Base-by-base conservation (phyloP, 2,329 filamentous ascomycete genomes). In the Botryosphaeria agaves region DNA sequence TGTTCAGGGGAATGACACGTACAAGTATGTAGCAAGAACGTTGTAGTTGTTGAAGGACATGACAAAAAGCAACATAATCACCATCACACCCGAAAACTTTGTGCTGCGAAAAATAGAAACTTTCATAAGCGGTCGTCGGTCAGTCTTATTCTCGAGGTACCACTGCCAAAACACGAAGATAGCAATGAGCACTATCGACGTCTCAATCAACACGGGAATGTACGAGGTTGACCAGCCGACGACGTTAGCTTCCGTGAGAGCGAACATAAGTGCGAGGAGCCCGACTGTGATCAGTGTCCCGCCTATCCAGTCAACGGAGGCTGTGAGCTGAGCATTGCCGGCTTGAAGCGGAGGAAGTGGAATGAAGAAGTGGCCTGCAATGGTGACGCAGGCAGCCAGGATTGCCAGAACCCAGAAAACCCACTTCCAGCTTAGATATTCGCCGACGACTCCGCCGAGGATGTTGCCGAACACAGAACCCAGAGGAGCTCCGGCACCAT, bases 191-290 rank as follows among this genome's bases (percentile, higher is more conserved):
- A 72, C 36, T 7, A 76, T 11, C 0, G 72, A 64, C 3, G 73
- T 49, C 3, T 69, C 66, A 20, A 78, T 67, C 11, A 77, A 50
- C 2, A 59, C 55, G 1, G 68, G 62, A 4, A 79, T 60, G 65
- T 71, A 79, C 0, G 72, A 61, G 0, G 64, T 69, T 5, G 51
- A 47, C 76, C 76, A 82, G 4, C 76, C 75, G 2, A 73, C 67
- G 0, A 76, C 68, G 38, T 77, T 78, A 14, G 75, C 76, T 43
- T 80, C 67, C 0, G 75, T 76, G 17, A 81, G 55, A 1, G 72
- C 69, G 35, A 79, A 76, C 20, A 79, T 57, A 7, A 81, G 57
- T 0, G 69, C 62, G 6, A 80, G 51, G 3, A 78, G 57, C 0
- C 69, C 71, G 2, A 59, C 45, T 0, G 76, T 80, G 38, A 80